Percentiles rank a stretch among this genome's conserved stretches.
These are phyloP conservation scores for Coniophora puteana DNA, from an alignment of 1,284 basidiomycete species.

Conservation along the genomic window DNA sequence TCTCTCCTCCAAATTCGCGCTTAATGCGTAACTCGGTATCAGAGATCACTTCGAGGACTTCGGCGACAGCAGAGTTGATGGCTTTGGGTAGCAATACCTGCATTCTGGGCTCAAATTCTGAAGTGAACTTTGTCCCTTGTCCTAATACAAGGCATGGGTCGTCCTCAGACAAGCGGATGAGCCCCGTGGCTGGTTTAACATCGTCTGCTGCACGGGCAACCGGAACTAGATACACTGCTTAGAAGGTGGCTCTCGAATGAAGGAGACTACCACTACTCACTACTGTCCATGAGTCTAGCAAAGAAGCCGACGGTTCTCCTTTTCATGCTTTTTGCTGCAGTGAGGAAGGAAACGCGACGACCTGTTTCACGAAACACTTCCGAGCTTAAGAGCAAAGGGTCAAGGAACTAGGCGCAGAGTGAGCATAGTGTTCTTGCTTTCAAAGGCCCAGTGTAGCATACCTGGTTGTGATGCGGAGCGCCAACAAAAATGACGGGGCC, in stretches of 20 bases:
- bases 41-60: constrained; percentile 87
- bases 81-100: constrained; percentile 89
- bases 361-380: constrained; percentile 87
- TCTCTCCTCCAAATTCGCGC: constrained; percentile 85
- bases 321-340: constrained; percentile 92
- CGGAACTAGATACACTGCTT: constrained; percentile 59
- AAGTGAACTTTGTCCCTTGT: constrained; percentile 74
- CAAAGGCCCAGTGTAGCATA: constrained; percentile 26
- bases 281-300: constrained; percentile 84
- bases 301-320: constrained; percentile 82
- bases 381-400: constrained; percentile 85
- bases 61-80: constrained; percentile 74
- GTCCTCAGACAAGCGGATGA: constrained; percentile 68
- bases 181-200: constrained; percentile 77
- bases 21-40: constrained; percentile 86
- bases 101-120: constrained; percentile 77
- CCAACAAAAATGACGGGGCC: constrained; percentile 97
- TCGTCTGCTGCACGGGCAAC: constrained; percentile 91
- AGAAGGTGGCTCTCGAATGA: constrained; percentile 1
- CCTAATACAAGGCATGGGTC: constrained; percentile 82
- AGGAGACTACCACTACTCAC: constrained; percentile 51
- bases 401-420: constrained; percentile 72
- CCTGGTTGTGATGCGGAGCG: constrained; percentile 96
- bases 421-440: constrained; percentile 5
- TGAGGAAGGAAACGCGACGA: constrained; percentile 85